phyloP scores from a whole-genome alignment of 768 basidiomycete genomes.

The Tephrocybe sp. region DNA sequence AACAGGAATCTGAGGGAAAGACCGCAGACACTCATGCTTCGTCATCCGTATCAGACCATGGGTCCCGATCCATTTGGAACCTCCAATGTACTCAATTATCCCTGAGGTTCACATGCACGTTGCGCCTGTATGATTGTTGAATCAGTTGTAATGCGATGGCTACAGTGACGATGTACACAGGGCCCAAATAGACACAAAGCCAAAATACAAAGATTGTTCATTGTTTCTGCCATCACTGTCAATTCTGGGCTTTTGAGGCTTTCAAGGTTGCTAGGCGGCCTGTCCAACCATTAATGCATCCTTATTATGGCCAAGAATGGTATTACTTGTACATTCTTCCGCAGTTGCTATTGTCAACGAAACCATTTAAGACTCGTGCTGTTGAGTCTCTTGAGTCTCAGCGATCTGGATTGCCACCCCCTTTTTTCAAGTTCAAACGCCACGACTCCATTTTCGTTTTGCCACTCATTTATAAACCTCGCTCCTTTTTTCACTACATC shows the following conservation, averaged over 20 bases:
- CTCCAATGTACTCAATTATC: too few relatives aligned
- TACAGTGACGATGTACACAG: too few relatives aligned
- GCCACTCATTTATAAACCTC: slow-evolving; percentile 5
- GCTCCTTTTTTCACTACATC: not conserved
- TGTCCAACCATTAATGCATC: not conserved
- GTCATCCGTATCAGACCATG: too few relatives aligned
- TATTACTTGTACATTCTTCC: not conserved
- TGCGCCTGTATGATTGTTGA: too few relatives aligned
- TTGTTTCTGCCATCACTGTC: not conserved
- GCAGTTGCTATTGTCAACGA: slow-evolving; percentile 9
- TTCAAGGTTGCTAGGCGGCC: slow-evolving; percentile 1
- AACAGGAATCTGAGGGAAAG: too few relatives aligned
- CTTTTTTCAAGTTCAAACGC: too few relatives aligned
- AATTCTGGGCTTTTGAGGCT: not conserved
- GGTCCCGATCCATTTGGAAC: too few relatives aligned
- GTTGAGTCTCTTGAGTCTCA: not conserved
- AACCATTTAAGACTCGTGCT: slow-evolving; percentile 1
- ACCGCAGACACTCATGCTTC: too few relatives aligned
- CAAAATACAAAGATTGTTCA: not conserved
- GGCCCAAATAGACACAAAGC: slow-evolving; percentile 6
- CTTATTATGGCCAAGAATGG: not conserved
- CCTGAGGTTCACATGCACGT: too few relatives aligned
- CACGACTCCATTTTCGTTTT: not conserved
- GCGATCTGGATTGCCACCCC: slow-evolving; percentile 12
- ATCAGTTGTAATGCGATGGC: too few relatives aligned